Percentiles rank a stretch among this genome's conserved stretches.
phyloP scores from a whole-genome alignment of 2,329 filamentous ascomycete species.

The Helminthosporium solani region DNA sequence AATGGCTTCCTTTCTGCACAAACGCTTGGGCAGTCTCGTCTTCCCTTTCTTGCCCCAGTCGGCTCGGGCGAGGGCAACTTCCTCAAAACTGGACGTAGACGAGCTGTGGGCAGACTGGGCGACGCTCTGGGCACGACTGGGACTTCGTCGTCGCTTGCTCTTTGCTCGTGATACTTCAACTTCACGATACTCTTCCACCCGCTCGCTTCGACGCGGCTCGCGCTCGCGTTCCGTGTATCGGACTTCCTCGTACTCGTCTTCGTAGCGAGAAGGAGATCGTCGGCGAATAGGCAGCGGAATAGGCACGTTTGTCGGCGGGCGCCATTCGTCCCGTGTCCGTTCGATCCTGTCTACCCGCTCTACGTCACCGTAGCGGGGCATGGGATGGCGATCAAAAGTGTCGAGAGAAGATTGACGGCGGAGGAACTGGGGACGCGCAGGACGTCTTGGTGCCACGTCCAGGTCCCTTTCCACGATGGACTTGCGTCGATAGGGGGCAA shows the following conservation, averaged over 20 bases:
- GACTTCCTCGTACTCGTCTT: constrained; percentile 65
- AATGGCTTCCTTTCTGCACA: constrained; percentile 78
- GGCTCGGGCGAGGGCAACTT: constrained; percentile 36
- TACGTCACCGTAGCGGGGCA: constrained; percentile 57
- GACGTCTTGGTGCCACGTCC: constrained; percentile 52
- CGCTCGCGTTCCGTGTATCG: constrained; percentile 44
- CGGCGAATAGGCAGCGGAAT: constrained; percentile 61
- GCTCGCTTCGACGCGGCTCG: constrained; percentile 3
- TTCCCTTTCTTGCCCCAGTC: constrained; percentile 67
- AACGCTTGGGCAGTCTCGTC: constrained; percentile 78
- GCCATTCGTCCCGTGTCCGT: constrained; percentile 54
- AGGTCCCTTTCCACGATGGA: constrained; percentile 59
- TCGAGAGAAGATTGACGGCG: constrained; percentile 87
- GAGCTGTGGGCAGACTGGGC: constrained; percentile 37
- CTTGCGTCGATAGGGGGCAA: constrained; percentile 61
- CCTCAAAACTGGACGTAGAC: constrained; percentile 46
- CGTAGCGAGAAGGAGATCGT: constrained; percentile 56
- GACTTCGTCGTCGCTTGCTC: constrained; percentile 32
- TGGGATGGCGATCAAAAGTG: constrained; percentile 78
- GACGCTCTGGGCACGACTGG: constrained; percentile 28
- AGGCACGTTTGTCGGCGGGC: constrained; percentile 67
- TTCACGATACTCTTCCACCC: constrained; percentile 49
- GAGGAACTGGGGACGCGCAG: constrained; percentile 66
- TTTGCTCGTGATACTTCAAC: constrained; percentile 51
- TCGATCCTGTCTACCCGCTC: constrained; percentile 34